Conservation (phyloP, 441 rosid genomes). For the Populus hybrid region DNA sequence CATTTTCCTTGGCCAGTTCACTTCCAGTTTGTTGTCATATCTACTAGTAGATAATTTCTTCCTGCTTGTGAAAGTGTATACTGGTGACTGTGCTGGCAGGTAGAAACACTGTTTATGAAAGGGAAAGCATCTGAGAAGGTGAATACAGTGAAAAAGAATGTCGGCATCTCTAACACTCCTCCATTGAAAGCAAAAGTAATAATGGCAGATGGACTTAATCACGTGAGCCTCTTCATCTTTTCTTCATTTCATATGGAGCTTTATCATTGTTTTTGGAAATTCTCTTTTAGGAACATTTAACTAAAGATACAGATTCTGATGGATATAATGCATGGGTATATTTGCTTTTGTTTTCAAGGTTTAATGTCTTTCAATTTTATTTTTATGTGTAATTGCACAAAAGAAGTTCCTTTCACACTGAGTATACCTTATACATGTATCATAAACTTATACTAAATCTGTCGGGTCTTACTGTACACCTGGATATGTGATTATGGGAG, state of each 20-base stretch:
- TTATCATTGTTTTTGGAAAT: not conserved
- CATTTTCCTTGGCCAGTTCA: not conserved
- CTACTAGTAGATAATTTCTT: not conserved
- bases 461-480: not conserved
- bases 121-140: constrained; percentile 46
- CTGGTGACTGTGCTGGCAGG: constrained; percentile 46
- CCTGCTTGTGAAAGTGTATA: not conserved
- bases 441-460: not conserved
- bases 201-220: constrained; percentile 74
- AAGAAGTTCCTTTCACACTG: not conserved
- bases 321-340: not conserved
- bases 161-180: constrained; percentile 23
- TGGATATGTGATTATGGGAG: not conserved
- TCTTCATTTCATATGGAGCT: not conserved
- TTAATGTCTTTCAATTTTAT: too few species aligned
- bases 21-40: too few species aligned
- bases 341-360: not conserved
- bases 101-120: constrained; percentile 47
- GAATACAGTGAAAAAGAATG: constrained; percentile 51
- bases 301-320: not conserved
- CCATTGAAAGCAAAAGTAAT: constrained; percentile 59
- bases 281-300: not conserved
- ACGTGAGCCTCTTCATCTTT: constrained; percentile 23
- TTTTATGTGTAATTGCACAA: not conserved
- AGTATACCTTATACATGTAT: not conserved